Evolutionary conservation across 1,284 basidiomycete genomes (phyloP).

Genomic region (Malassezia pachydermatis): DNA sequence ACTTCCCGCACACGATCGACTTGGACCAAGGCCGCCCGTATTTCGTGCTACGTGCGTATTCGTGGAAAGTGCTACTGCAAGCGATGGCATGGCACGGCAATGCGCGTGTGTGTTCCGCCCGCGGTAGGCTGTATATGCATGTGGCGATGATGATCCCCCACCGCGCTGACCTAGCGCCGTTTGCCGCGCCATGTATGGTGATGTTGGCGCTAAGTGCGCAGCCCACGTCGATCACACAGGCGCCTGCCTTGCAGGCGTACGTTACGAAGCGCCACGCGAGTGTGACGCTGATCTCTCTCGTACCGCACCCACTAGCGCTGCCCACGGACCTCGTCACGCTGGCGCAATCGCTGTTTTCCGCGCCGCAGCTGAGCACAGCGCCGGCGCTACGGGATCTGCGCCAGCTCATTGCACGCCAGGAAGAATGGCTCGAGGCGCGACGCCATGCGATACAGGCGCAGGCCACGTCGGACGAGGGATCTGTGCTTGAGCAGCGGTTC

Average conservation of each 20-base stretch:
- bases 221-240: neutral
- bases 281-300: neutral
- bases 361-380: slow-evolving; percentile 17
- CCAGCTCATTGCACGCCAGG: slow-evolving; percentile 12
- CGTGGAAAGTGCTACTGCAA: slow-evolving; percentile 17
- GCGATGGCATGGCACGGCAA: slow-evolving; percentile 18
- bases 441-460: neutral
- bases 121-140: slow-evolving; percentile 1
- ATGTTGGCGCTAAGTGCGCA: slow-evolving; percentile 4
- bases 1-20: slow-evolving; percentile 10
- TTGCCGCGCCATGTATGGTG: slow-evolving; percentile 5
- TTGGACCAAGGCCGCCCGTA: slow-evolving; percentile 1
- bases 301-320: slow-evolving; percentile 6
- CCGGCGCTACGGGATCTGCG: slow-evolving; percentile 18
- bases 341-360: slow-evolving; percentile 15
- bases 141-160: slow-evolving; percentile 11
- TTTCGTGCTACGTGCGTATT: slow-evolving; percentile 17
- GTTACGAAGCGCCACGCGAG: neutral
- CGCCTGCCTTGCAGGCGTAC: neutral
- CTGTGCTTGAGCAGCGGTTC: slow-evolving; percentile 1
- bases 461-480: neutral
- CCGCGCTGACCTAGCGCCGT: neutral
- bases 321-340: slow-evolving; percentile 17
- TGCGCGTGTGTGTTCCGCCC: neutral
- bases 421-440: slow-evolving; percentile 15